Evolutionary conservation across 2,329 filamentous ascomycete genomes (phyloP).

Genomic region (Curvularia spicifera): DNA sequence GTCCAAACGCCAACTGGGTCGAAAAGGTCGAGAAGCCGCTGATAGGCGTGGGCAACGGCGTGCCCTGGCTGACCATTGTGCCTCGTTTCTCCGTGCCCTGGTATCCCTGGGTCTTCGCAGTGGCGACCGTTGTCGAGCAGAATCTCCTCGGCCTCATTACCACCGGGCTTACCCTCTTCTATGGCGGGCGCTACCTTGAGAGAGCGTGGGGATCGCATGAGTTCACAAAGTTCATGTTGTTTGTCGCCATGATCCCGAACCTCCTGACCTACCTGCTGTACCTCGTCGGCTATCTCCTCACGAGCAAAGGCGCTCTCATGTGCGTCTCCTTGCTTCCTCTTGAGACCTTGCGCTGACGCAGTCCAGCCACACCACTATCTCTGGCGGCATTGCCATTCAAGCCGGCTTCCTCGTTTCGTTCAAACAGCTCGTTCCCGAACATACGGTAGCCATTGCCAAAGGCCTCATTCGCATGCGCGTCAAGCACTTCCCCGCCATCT

Average conservation of each 20-base stretch:
- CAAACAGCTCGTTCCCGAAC: constrained; percentile 95
- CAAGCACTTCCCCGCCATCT: constrained; percentile 78
- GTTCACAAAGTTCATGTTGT: constrained; percentile 85
- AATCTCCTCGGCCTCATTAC: constrained; percentile 87
- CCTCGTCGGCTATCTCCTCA: constrained; percentile 74
- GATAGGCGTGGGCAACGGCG: constrained; percentile 64
- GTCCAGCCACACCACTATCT: constrained; percentile 77
- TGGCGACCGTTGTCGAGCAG: constrained; percentile 87
- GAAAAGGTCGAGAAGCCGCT: constrained; percentile 54
- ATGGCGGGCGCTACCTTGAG: constrained; percentile 94
- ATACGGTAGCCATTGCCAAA: constrained; percentile 92
- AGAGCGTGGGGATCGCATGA: constrained; percentile 92
- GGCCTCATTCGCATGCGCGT: constrained; percentile 89
- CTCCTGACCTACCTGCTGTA: constrained; percentile 74
- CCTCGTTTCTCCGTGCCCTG: constrained; percentile 76
- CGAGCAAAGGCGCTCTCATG: constrained; percentile 71
- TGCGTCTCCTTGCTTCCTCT: constrained; percentile 54
- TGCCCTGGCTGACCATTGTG: constrained; percentile 87
- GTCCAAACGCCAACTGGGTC: constrained; percentile 54
- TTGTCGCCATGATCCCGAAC: constrained; percentile 82
- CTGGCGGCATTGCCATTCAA: constrained; percentile 87
- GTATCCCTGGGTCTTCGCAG: constrained; percentile 92
- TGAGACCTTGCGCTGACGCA: constrained; percentile 19
- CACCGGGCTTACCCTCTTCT: constrained; percentile 79
- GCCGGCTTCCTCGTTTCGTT: constrained; percentile 95